Percentiles rank a stretch among this genome's conserved stretches.
Evolutionary conservation across 2,329 filamentous ascomycete genomes (phyloP).

Genomic region (Arthrinium puccinioides): DNA sequence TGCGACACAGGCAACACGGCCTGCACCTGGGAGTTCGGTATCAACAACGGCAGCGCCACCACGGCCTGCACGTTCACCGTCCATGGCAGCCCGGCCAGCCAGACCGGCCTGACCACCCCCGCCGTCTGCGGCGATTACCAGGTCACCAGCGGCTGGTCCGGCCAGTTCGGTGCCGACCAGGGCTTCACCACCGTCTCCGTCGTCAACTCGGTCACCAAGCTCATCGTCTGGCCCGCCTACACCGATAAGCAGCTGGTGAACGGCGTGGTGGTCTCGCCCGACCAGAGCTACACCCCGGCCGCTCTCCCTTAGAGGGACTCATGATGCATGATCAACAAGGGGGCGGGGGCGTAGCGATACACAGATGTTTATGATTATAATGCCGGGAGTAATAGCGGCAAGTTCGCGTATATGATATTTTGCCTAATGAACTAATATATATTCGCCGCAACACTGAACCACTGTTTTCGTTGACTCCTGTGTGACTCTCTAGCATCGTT

Average conservation of each 20-base stretch:
- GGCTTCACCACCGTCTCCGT: conserved; percentile 50
- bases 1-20: conserved; percentile 28
- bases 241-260: conserved; percentile 34
- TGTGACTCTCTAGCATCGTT: no score
- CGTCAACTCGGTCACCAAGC: conserved; percentile 32
- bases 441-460: no score
- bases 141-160: conserved; percentile 48
- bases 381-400: no score
- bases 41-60: conserved; percentile 24
- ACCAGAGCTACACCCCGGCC: conserved; percentile 7
- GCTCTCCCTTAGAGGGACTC: neutral
- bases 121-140: conserved; percentile 39
- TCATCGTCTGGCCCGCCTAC: conserved; percentile 47
- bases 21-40: conserved; percentile 33
- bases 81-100: conserved; percentile 19
- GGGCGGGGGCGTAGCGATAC: no score
- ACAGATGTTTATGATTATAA: no score
- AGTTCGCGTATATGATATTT: no score
- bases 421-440: no score
- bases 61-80: conserved; percentile 32
- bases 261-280: conserved; percentile 3
- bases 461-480: no score
- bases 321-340: no score
- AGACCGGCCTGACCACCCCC: conserved; percentile 28
- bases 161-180: conserved; percentile 42